Evolutionary conservation across 208 protist species (phyloP).

Genomic region (Acanthamoeba castellanii): DNA sequence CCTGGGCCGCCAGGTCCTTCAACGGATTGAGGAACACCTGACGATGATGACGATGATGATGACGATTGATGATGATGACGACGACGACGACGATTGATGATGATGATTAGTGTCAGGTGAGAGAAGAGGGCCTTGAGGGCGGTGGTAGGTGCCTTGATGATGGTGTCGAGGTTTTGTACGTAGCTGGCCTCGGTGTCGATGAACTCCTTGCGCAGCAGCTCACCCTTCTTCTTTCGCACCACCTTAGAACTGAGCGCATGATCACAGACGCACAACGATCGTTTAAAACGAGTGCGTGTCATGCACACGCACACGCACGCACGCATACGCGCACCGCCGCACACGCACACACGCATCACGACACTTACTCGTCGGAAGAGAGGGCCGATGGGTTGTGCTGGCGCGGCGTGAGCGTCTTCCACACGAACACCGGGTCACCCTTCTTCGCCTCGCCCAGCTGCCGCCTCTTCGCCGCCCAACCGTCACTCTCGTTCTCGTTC

Average conservation of each 20-base stretch:
- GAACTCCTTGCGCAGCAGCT: slow-evolving; percentile 6
- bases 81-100: too few species aligned
- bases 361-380: neutral
- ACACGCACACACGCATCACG: neutral
- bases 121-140: too few species aligned
- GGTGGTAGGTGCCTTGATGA: neutral
- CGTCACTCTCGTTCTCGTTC: too few species aligned
- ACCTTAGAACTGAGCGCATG: neutral
- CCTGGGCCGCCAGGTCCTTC: slow-evolving; percentile 13
- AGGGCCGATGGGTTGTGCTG: neutral
- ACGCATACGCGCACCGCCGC: too few species aligned
- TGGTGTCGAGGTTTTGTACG: slow-evolving; percentile 13
- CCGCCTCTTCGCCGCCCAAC: neutral
- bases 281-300: neutral
- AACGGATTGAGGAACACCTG: slow-evolving; percentile 47
- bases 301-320: too few species aligned
- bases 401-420: slow-evolving; percentile 35
- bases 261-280: neutral
- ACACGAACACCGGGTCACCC: slow-evolving; percentile 12
- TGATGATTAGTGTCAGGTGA: too few species aligned
- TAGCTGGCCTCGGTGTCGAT: slow-evolving; percentile 20
- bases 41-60: too few species aligned
- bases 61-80: neutral
- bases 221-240: slow-evolving; percentile 15
- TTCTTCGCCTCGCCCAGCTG: slow-evolving; percentile 18